A percentile compares a stretch with the other conserved stretches of the same genome.
Conservation (phyloP, 345 rosid species). For the Gossypium raimondii region DNA sequence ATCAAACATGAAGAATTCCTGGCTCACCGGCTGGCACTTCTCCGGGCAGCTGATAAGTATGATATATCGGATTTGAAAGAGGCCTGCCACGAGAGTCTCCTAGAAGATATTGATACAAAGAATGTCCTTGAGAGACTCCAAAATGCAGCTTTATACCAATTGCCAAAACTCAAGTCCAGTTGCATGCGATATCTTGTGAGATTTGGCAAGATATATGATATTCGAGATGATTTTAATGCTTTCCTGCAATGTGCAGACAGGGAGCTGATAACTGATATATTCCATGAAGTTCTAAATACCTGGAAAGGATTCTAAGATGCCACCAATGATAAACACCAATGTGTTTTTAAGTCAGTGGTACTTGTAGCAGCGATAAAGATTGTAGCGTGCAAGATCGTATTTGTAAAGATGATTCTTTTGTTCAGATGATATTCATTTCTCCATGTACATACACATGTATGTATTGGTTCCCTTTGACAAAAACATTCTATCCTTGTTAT, state of each 20-base stretch:
- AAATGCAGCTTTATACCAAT: slow-evolving; percentile 54
- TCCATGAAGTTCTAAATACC: slow-evolving; percentile 70
- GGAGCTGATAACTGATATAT: slow-evolving; percentile 76
- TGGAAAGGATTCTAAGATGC: slow-evolving; percentile 84
- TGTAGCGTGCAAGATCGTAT: slow-evolving; percentile 27
- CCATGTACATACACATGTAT: slow-evolving; percentile 38
- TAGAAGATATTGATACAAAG: slow-evolving; percentile 74
- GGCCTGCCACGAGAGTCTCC: slow-evolving; percentile 75
- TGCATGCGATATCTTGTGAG: slow-evolving; percentile 88
- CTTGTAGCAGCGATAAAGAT: slow-evolving; percentile 9
- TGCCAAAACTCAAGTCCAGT: slow-evolving; percentile 66
- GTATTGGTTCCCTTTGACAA: slow-evolving; percentile 32
- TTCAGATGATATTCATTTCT: slow-evolving; percentile 37
- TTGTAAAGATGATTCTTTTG: slow-evolving; percentile 44
- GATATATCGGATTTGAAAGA: slow-evolving; percentile 75
- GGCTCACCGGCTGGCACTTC: slow-evolving; percentile 64
- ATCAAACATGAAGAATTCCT: slow-evolving; percentile 67
- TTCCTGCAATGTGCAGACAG: slow-evolving; percentile 77
- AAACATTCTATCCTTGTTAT: slow-evolving; percentile 25
- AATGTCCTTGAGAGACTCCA: slow-evolving; percentile 93
- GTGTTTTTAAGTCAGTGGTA: background rate
- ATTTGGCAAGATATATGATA: slow-evolving; percentile 89
- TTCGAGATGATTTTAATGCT: slow-evolving; percentile 64
- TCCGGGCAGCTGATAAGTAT: slow-evolving; percentile 84
- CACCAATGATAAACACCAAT: background rate